These are phyloP conservation scores for Penicillium daleae DNA, from an alignment of 495 filamentous ascomycete species.

Conservation along the genomic window DNA sequence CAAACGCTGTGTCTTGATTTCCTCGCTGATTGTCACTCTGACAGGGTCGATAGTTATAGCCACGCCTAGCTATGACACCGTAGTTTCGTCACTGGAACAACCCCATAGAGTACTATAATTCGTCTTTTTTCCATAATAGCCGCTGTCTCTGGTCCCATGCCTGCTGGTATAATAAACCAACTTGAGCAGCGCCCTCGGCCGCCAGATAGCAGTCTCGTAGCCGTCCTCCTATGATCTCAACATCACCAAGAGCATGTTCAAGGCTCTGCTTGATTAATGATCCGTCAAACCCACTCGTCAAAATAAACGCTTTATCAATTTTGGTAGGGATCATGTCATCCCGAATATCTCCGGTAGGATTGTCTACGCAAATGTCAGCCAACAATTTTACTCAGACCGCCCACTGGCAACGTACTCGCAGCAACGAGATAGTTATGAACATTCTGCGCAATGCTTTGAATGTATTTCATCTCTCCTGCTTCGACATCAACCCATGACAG, in stretches of 20 bases:
- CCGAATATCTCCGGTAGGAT: slow-evolving; percentile 10
- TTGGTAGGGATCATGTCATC: slow-evolving; percentile 8
- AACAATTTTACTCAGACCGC: too few relatives aligned
- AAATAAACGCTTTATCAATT: slow-evolving; percentile 14
- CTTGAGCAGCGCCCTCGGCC: slow-evolving; percentile 12
- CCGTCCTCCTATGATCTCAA: slow-evolving; percentile 14
- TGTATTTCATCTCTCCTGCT: slow-evolving; percentile 11
- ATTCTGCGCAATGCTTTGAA: slow-evolving; percentile 11
- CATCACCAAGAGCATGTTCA: slow-evolving; percentile 13
- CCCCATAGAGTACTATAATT: too few relatives aligned
- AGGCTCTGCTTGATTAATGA: slow-evolving; percentile 10
- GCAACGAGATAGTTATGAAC: too few relatives aligned
- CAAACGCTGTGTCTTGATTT: too few relatives aligned
- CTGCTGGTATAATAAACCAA: slow-evolving; percentile 14
- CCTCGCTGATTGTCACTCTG: too few relatives aligned
- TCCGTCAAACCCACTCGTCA: slow-evolving; percentile 12
- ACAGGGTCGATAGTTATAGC: too few relatives aligned
- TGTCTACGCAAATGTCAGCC: slow-evolving; percentile 9
- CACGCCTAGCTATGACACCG: too few relatives aligned
- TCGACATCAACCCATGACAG: slow-evolving; percentile 12
- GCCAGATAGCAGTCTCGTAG: slow-evolving; percentile 11
- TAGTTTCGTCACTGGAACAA: too few relatives aligned
- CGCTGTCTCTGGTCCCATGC: slow-evolving; percentile 10
- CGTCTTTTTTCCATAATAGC: slow-evolving; percentile 8
- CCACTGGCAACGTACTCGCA: too few relatives aligned